Base-by-base conservation (phyloP, 2,329 filamentous ascomycete species). In the Thielaviopsis cerberus region DNA sequence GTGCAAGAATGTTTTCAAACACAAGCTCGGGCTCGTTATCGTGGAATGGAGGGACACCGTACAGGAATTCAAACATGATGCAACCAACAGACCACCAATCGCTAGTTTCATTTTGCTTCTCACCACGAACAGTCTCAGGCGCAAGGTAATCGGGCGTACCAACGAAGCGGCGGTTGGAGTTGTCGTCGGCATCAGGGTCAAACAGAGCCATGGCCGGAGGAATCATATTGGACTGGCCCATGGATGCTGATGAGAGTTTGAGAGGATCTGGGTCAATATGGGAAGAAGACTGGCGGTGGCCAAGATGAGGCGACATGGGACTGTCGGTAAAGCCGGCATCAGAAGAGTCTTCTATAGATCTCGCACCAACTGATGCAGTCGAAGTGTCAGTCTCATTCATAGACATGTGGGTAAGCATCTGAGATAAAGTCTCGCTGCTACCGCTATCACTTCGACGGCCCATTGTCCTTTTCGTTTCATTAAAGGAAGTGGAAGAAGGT, bases 21-120 rank as follows among this genome's bases (percentile, higher is more conserved):
- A 98, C 92, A 64, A 92, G 78, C 64, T 98, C 92, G 0, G 92
- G 88, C 53, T 90, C 89, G 22, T 78, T 75, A 1, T 88, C 92
- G 68, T 97, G 89, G 69, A 98, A 98, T 0, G 92, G 92, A 0
- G 92, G 92, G 59, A 88, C 85, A 0, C 92, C 92, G 66, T 88
- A 97, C 1, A 98, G 73, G 63, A 95, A 96, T 66, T 98, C 92
- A 65, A 96, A 98, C 70, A 97, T 74, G 64, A 98, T 97, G 69
- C 94, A 98, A 0, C 92, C 92, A n/a, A 98, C 78, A 23, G 92
- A 97, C 92, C 92, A 98, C 92, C 92, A 98, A 81, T 98, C 92
- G 67, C 92, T 97, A 64, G 91, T 92, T 69, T 97, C 91, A 66
- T 98, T 92, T 69, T 98, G 92, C 1, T 91, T 89, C 63, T 89